Evolutionary conservation across 169 alveolate species (phyloP).

Genomic region (Ophryocystis elektroscirrha): DNA sequence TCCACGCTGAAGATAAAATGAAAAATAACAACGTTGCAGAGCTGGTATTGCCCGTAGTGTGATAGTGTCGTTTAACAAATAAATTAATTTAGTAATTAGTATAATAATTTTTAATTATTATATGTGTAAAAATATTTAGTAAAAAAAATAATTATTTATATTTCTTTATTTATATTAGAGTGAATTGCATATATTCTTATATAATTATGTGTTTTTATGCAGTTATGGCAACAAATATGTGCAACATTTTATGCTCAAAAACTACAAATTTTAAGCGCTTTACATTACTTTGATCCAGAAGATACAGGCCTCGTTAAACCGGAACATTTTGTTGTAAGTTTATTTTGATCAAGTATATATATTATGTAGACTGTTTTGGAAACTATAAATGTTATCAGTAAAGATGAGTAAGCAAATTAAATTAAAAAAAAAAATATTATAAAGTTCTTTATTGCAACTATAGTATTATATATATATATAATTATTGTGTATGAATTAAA

Average conservation of each 20-base stretch:
- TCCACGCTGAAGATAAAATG: constrained; percentile 46
- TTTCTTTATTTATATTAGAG: neutral
- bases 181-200: neutral
- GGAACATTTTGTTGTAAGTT: constrained; percentile 20
- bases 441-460: neutral
- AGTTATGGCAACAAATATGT: constrained; percentile 38
- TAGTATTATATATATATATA: neutral
- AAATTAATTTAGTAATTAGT: no score
- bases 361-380: constrained; percentile 13
- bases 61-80: neutral
- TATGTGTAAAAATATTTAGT: neutral
- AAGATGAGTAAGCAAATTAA: neutral
- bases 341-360: constrained; percentile 21
- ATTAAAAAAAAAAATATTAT: constrained; percentile 2
- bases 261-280: constrained; percentile 19
- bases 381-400: neutral
- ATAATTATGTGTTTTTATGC: neutral
- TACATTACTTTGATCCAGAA: constrained; percentile 28
- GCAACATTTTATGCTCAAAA: constrained; percentile 27
- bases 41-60: constrained; percentile 28
- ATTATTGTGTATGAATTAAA: neutral
- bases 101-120: neutral
- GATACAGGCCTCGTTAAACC: constrained; percentile 23
- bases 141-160: neutral
- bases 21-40: constrained; percentile 45